phyloP scores from a whole-genome alignment of 192 early-diverging fungal species.

The Anaeromyces robustus region DNA sequence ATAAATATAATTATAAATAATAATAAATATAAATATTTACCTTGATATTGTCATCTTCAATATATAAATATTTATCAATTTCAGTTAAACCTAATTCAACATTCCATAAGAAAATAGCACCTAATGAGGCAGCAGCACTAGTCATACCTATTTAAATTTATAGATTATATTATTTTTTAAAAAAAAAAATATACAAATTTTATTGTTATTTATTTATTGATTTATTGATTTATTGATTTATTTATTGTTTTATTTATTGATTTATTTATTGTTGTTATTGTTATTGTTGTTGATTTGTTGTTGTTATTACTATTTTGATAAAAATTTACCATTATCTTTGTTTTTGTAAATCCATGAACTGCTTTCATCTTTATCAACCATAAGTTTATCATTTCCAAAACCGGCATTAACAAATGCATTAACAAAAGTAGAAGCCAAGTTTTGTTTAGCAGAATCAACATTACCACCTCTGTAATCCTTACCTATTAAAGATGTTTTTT shows the following conservation, averaged over 20 bases:
- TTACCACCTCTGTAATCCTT: constrained; percentile 35
- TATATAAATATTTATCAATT: constrained; percentile 91
- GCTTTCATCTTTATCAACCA: constrained; percentile 35
- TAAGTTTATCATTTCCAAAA: constrained; percentile 87
- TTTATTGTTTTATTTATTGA: too few relatives aligned
- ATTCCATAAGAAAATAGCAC: constrained; percentile 88
- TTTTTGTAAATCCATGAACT: constrained; percentile 90
- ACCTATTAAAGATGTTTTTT: too few relatives aligned
- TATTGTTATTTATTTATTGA: too few relatives aligned
- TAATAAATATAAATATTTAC: constrained; percentile 7
- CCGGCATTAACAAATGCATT: constrained; percentile 98
- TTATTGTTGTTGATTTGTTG: too few relatives aligned
- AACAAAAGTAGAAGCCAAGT: constrained; percentile 93
- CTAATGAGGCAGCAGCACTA: constrained; percentile 86
- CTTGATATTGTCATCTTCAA: constrained; percentile 72
- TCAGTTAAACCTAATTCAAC: constrained; percentile 74
- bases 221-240: too few relatives aligned
- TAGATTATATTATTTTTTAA: too few relatives aligned
- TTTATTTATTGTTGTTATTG: too few relatives aligned
- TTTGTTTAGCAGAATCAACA: constrained; percentile 88
- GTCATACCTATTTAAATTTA: constrained; percentile 65
- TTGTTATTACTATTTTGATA: too few relatives aligned
- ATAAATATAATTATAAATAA: too few relatives aligned
- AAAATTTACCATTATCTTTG: constrained; percentile 82
- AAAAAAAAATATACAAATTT: too few relatives aligned